phyloP scores from a whole-genome alignment of 1,284 basidiomycete species.

The Tilletia horrida region DNA sequence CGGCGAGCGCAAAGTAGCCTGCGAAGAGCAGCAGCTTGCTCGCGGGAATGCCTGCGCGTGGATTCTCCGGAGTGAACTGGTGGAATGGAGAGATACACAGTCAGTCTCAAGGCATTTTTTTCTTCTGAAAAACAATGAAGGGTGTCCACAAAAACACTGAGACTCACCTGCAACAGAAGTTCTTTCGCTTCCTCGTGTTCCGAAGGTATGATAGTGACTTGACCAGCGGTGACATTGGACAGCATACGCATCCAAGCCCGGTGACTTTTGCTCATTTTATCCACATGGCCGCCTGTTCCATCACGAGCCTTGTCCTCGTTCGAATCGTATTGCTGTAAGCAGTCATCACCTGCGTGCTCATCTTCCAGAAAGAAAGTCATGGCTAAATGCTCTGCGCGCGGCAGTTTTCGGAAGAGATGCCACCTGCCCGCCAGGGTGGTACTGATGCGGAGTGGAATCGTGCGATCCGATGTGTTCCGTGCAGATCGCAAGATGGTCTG shows the following conservation, averaged over 20 bases:
- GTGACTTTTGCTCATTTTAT: conserved; percentile 19
- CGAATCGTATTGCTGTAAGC: not conserved
- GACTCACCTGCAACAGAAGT: conserved; percentile 26
- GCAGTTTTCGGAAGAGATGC: conserved; percentile 48
- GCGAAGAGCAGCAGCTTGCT: conserved; percentile 65
- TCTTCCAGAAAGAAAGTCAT: conserved; percentile 48
- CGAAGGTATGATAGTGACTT: conserved; percentile 35
- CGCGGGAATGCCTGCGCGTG: conserved; percentile 25
- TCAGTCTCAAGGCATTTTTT: not conserved
- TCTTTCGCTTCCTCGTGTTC: conserved; percentile 36
- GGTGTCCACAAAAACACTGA: not conserved
- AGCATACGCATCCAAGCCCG: conserved; percentile 37
- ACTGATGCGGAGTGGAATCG: conserved; percentile 40
- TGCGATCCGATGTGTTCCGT: conserved; percentile 30
- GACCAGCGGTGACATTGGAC: conserved; percentile 34
- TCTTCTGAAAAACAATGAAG: no score
- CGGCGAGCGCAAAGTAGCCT: conserved; percentile 74
- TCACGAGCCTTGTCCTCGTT: not conserved
- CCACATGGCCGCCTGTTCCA: not conserved
- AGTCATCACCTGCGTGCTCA: not conserved
- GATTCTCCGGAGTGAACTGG: conserved; percentile 33
- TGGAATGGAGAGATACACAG: not conserved
- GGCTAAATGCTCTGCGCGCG: conserved; percentile 49
- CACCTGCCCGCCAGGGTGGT: conserved; percentile 49
- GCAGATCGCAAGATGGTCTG: conserved; percentile 31